Percentiles rank a stretch among this genome's conserved stretches.
These are phyloP conservation scores for Cornus controversa DNA, from an alignment of 148 eudicot species.

Conservation along the genomic window DNA sequence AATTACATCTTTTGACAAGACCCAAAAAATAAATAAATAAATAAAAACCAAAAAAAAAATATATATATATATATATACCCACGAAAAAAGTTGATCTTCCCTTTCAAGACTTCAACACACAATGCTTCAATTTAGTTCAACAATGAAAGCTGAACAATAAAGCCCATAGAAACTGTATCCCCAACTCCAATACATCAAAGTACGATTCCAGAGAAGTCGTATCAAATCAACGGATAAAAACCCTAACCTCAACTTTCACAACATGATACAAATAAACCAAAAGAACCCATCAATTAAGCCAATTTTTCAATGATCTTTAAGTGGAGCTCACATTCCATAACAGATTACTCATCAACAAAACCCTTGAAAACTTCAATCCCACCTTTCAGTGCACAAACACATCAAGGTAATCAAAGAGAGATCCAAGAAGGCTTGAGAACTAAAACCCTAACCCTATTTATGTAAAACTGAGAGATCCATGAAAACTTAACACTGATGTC, in stretches of 20 bases:
- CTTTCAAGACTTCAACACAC: neutral
- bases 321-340: neutral
- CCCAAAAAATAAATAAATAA: too few relatives aligned
- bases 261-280: neutral
- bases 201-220: neutral
- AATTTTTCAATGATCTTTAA: neutral
- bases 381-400: neutral
- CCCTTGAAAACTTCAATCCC: neutral
- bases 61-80: too few relatives aligned
- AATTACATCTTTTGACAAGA: too few relatives aligned
- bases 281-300: too few relatives aligned
- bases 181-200: too few relatives aligned
- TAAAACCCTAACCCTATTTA: neutral
- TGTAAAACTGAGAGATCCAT: neutral
- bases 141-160: too few relatives aligned
- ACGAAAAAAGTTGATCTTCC: neutral
- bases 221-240: neutral
- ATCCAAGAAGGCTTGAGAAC: neutral
- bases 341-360: neutral
- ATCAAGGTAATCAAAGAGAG: slow-evolving; percentile 10
- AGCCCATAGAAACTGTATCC: too few relatives aligned
- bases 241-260: slow-evolving; percentile 4
- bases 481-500: slow-evolving; percentile 6
- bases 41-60: too few relatives aligned
- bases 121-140: slow-evolving; percentile 1